Base-by-base conservation (phyloP, 805 yeast species). In the Martiniozyma abietophila region DNA sequence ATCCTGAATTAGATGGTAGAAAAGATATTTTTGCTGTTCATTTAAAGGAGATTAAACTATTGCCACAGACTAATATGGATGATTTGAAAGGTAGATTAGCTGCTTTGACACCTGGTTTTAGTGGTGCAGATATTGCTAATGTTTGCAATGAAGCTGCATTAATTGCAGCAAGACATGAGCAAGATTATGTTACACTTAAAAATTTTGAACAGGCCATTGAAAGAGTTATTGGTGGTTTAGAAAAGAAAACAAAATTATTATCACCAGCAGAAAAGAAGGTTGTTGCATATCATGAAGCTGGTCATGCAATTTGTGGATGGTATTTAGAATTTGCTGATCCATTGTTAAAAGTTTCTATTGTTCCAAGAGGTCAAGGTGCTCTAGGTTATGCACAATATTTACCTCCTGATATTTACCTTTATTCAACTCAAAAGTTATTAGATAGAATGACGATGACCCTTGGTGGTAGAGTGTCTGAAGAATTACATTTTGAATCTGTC, bases 231-330 rank as follows among this genome's bases (percentile, higher is more conserved):
- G 95, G 94, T 8, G 96, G 96, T n/a, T 62, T 88, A 29, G 96
- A 86, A 55, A 80, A 80, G 59, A 83, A 83, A 53, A 74, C 92
- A 1, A 74, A 78, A 53, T 76, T 88, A 7, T 64, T 86, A 34
- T 75, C 83, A 5, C 77, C 79, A 8, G 83, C 80, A 23, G 95
- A 88, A 57, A 82, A 84, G 64, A 74, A 65, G 45, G 73, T 82
- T 21, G 95, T 86, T 32, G 95, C 96, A 0, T 86, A 82, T 54
- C 96, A 86, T 58, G 96, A 86, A 61, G 96, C 96, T 2, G 96
- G 96, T 0, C 96, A 86, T 56, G 96, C 96, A 4, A 80, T 86
- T 31, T 82, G 95, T 59, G 96, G 96, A 16, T 88, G 96, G 96
- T 84, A 65, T 53, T 66, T 86, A 51, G 72, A 76, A 59, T 76